A percentile compares a stretch with the other conserved stretches of the same genome.
Conservation (phyloP, 352 stramenopile genomes). For the Phytophthora melonis region DNA sequence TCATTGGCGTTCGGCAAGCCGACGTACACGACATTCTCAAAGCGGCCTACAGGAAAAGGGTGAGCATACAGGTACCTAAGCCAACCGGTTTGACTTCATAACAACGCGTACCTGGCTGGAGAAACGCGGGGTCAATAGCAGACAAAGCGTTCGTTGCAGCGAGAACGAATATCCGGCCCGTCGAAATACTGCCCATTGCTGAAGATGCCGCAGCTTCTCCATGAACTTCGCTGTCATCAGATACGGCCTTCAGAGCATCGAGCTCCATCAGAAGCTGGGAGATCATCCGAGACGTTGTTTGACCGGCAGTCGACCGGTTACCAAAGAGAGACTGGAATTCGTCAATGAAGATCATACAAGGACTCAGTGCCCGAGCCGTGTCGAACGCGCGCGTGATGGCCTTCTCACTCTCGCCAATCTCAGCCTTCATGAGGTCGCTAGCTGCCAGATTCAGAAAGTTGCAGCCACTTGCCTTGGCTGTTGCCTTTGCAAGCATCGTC, state of each 20-base stretch:
- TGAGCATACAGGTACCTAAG: neutral
- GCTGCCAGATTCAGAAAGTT: conserved; percentile 86
- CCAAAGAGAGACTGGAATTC: conserved; percentile 91
- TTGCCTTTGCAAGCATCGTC: conserved; percentile 88
- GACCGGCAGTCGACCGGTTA: conserved; percentile 72
- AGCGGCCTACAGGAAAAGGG: conserved; percentile 57
- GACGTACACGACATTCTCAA: conserved; percentile 87
- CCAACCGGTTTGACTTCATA: neutral
- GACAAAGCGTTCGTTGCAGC: conserved; percentile 81
- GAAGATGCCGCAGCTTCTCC: neutral
- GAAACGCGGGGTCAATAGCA: conserved; percentile 82
- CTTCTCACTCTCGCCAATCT: conserved; percentile 89
- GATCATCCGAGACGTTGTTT: conserved; percentile 88
- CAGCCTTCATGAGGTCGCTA: conserved; percentile 82
- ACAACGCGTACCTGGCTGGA: conserved; percentile 70
- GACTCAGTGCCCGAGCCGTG: conserved; percentile 74
- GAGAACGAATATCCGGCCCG: conserved; percentile 79
- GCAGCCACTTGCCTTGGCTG: conserved; percentile 79
- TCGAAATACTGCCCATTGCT: conserved; percentile 18
- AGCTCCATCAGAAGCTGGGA: conserved; percentile 88
- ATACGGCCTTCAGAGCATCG: conserved; percentile 68
- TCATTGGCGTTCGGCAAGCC: conserved; percentile 64
- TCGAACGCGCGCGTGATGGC: conserved; percentile 78
- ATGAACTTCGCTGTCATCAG: conserved; percentile 52
- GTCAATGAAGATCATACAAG: conserved; percentile 90